phyloP scores from a whole-genome alignment of 2,329 filamentous ascomycete species.

The Penicillium concentricum region DNA sequence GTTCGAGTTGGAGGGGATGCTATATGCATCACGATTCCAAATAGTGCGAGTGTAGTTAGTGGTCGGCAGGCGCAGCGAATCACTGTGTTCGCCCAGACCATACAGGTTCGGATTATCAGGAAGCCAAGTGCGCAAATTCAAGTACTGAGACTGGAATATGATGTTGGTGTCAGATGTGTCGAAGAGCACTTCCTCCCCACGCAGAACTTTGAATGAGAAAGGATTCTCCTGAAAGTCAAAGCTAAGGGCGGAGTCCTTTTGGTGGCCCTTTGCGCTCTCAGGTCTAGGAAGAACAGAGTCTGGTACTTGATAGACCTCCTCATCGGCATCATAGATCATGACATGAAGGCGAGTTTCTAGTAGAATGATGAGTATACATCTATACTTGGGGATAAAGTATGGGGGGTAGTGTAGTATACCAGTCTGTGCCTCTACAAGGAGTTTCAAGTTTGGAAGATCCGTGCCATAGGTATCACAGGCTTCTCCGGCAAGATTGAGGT shows the following conservation, averaged over 20 bases:
- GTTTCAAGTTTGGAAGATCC: constrained; percentile 56
- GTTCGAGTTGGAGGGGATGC: constrained; percentile 61
- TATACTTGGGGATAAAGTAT: neutral
- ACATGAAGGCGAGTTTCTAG: constrained; percentile 69
- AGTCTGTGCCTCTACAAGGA: constrained; percentile 62
- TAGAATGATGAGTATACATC: neutral
- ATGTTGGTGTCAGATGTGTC: constrained; percentile 66
- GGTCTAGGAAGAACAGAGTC: constrained; percentile 66
- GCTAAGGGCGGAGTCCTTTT: constrained; percentile 42
- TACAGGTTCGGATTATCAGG: constrained; percentile 70
- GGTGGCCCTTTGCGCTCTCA: constrained; percentile 41
- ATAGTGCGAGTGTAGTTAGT: constrained; percentile 69
- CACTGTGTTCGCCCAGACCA: constrained; percentile 75
- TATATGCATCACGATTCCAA: constrained; percentile 67
- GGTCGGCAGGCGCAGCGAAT: constrained; percentile 66
- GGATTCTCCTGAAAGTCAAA: constrained; percentile 58
- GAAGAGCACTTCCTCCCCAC: constrained; percentile 53
- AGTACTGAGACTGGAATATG: constrained; percentile 75
- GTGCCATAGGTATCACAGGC: constrained; percentile 62
- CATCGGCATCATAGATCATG: constrained; percentile 68
- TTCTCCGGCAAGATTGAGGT: constrained; percentile 66
- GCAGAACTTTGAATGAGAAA: constrained; percentile 64
- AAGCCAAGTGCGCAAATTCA: constrained; percentile 69
- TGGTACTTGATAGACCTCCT: constrained; percentile 72
- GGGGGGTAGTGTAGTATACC: constrained; percentile 39